phyloP scores from a whole-genome alignment of 2,329 filamentous ascomycete genomes.

The Hansfordia pulvinata region DNA sequence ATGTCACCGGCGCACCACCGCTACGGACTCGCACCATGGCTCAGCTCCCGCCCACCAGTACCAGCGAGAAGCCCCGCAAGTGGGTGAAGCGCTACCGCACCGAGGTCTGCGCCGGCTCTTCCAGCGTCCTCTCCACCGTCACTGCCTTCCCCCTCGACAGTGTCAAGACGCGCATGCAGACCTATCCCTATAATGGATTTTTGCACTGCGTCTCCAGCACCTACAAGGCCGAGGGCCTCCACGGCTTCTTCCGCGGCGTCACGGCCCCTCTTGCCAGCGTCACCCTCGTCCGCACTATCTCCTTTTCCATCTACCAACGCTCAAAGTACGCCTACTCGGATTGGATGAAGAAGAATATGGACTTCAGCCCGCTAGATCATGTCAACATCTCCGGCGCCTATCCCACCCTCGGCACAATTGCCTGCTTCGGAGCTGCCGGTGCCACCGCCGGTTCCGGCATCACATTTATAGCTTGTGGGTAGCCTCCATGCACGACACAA shows the following conservation, averaged over 20 bases:
- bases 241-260: slow-evolving; percentile 73
- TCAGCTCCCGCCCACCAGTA: slow-evolving; percentile 15
- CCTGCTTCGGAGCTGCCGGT: slow-evolving; percentile 66
- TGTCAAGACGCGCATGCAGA: slow-evolving; percentile 83
- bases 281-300: slow-evolving; percentile 63
- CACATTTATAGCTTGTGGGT: slow-evolving; percentile 62
- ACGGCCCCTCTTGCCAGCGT: slow-evolving; percentile 70
- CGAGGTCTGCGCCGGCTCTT: slow-evolving; percentile 64
- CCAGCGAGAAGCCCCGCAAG: slow-evolving; percentile 19
- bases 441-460: slow-evolving; percentile 70
- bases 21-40: slow-evolving; percentile 28
- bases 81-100: slow-evolving; percentile 69
- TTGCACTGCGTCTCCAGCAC: slow-evolving; percentile 62
- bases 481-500: background rate
- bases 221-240: slow-evolving; percentile 58
- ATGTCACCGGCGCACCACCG: slow-evolving; percentile 28
- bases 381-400: slow-evolving; percentile 58
- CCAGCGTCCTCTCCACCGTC: slow-evolving; percentile 66
- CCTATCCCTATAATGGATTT: slow-evolving; percentile 66
- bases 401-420: slow-evolving; percentile 59
- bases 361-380: slow-evolving; percentile 57
- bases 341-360: slow-evolving; percentile 54
- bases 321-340: slow-evolving; percentile 61
- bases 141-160: slow-evolving; percentile 79
- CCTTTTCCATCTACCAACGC: slow-evolving; percentile 68